Evolutionary conservation across 441 rosid genomes (phyloP), one percentile per base, ranked within the genome.

Genomic region (Gossypium schwendimanii): DNA sequence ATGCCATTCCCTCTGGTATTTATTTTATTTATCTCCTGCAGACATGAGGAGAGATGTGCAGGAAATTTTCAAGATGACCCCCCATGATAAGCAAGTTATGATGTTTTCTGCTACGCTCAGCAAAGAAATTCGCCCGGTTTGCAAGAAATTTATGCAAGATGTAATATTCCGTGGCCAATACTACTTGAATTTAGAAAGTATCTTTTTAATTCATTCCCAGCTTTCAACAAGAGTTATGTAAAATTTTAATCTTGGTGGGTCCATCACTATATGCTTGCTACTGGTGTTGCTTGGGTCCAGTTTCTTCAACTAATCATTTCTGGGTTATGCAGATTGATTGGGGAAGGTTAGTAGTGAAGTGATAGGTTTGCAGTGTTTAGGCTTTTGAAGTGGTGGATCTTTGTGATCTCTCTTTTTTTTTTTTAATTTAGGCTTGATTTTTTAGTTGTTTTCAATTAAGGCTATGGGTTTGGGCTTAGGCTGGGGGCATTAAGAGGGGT

Each of bases 61-160:
- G 83, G 97, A 91, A 84, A 94, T 95, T 33, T 95, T 95, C 84
- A 91, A 95, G 86, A 84, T 91, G 99, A 95, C 99, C 28, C 99
- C 99, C 14, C 98, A 92, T 63, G 99, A 95, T 54, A 95, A 95
- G 81, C 99, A 95, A 85, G 99, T 94, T 6, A 95, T 95, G 99
- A 95, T 95, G 98, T 95, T 95, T 73, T 95, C 98, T 79, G 98
- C 99, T 15, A 95, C 99, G 0, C 99, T 95, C 82, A 95, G 98
- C 97, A 95, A 95, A 81, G 99, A 94, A 80, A 95, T 95, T 73
- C 99, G 97, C 77, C 98, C 97, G 0, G 93, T 94, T 79, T 94
- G 99, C 99, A 93, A 94, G 87, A 95, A 92, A 72, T 95, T 95
- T 72, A 95, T 95, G 99, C 99, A 95, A 91, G 98, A 95, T 89